Evolutionary conservation across 768 basidiomycete species (phyloP), one percentile per base, ranked within the genome.

Genomic region (Trametes cingulata): DNA sequence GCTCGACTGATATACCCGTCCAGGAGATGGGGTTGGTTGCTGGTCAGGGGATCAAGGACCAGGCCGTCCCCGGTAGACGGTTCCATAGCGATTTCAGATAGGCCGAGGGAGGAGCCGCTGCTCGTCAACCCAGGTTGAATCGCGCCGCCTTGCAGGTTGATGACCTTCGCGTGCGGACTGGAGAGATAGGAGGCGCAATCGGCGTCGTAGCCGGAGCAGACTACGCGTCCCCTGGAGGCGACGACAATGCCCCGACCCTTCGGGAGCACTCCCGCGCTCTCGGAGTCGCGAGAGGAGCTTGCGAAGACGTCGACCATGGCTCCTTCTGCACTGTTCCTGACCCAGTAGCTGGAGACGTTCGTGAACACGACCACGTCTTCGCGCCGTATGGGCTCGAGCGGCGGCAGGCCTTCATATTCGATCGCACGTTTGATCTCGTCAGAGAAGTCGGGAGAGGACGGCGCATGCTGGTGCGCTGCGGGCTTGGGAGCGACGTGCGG

Each of bases 101-200:
- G 72, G 10, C 86, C 90, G 20, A 91, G 67, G 1, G 75, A 67
- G 7, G 84, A 75, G 1, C 90, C 91, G 64, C 83, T 86, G 2
- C 85, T 82, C 15, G 84, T 82, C 35, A 91, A 70, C 0, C 87
- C 90, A 14, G 85, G 85, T 73, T 56, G 72, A 15, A 90, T 70
- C 6, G 80, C 76, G 0, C 92, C 92, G 1, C 88, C 86, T 50
- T 82, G 72, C 12, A 93, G 76, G 67, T 93, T 80, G 45, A 90
- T 63, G 3, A 74, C 29, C 9, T 33, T 42, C 1, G 52, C 58
- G 36, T 60, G 53, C 24, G 57, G 7, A 45, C 53, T 25, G 39
- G 60, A 17, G 58, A 58, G n/a, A 22, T 29, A 59, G 6, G 52
- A 25, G 14, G 56, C 17, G 46, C 63, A 68, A 41, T 52, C 58